Conservation (phyloP, 805 yeast genomes). For the Hanseniaspora thailandica region DNA sequence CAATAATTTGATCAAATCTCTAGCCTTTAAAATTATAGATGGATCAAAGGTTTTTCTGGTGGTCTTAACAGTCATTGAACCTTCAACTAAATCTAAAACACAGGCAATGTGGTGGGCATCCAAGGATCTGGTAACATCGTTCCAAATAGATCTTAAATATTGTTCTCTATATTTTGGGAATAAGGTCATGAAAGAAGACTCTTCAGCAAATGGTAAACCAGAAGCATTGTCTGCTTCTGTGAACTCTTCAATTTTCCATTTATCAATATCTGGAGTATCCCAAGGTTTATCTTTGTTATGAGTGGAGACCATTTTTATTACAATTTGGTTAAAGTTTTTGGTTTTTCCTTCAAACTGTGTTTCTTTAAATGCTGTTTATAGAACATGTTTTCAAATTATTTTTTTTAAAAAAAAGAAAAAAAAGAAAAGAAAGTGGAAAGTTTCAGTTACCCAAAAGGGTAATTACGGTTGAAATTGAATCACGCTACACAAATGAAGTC, state of each 20-base stretch:
- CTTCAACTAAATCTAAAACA: conserved; percentile 81
- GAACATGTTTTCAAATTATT: background rate
- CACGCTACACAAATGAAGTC: background rate
- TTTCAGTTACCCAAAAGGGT: background rate
- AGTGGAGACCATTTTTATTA: conserved; percentile 68
- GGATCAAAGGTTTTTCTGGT: conserved; percentile 95
- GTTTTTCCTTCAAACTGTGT: too few relatives aligned
- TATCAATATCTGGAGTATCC: conserved; percentile 91
- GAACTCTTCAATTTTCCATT: conserved; percentile 84
- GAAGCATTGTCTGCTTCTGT: conserved; percentile 77
- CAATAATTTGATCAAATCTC: conserved; percentile 83
- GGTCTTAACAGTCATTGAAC: conserved; percentile 93
- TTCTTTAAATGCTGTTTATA: too few relatives aligned
- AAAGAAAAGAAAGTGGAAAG: background rate
- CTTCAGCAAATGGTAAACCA: conserved; percentile 87
- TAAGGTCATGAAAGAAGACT: conserved; percentile 83
- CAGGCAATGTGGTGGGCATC: conserved; percentile 69
- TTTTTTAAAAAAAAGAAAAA: background rate
- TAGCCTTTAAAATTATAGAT: conserved; percentile 80
- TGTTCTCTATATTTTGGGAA: conserved; percentile 95
- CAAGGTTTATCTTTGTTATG: conserved; percentile 94
- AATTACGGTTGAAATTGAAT: too few relatives aligned
- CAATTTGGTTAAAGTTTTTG: too few relatives aligned
- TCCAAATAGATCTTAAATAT: conserved; percentile 82
- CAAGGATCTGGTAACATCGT: conserved; percentile 74